Evolutionary conservation across 164 flowering plant species (phyloP).

Genomic region (Tetrastigma voinierianum): DNA sequence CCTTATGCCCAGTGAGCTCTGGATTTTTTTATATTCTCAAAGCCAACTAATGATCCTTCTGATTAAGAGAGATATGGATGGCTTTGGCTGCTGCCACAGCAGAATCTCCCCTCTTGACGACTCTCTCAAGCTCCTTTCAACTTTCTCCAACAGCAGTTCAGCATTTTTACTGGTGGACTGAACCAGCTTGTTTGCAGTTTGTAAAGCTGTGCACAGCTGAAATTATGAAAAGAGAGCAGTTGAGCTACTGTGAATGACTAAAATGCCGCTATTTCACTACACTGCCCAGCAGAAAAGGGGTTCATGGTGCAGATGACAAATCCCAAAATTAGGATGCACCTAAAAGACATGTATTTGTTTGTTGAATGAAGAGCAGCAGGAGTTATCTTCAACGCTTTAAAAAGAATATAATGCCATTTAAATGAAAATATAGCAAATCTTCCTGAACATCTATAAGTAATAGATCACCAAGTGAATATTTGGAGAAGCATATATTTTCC

Average conservation of each 20-base stretch:
- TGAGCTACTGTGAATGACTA: not conserved
- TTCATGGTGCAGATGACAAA: no score
- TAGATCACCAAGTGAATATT: not conserved
- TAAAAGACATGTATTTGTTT: not conserved
- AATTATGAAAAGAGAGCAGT: not conserved
- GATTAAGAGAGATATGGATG: conserved; percentile 28
- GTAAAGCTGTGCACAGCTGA: conserved; percentile 73
- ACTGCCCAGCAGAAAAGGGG: no score
- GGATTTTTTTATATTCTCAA: conserved; percentile 1
- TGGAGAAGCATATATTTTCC: not conserved
- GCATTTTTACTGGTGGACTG: conserved; percentile 50
- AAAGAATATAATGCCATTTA: not conserved
- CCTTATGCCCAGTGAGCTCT: conserved; percentile 2
- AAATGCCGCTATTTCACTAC: not conserved
- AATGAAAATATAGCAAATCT: not conserved
- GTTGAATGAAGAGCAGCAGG: not conserved
- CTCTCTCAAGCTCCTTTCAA: conserved; percentile 57
- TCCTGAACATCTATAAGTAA: not conserved
- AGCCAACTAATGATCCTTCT: conserved; percentile 10
- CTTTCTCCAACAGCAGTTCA: conserved; percentile 47
- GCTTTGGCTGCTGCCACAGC: conserved; percentile 56
- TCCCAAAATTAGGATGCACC: not conserved
- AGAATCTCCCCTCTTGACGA: conserved; percentile 57
- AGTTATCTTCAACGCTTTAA: not conserved
- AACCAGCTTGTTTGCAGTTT: conserved; percentile 73